phyloP scores from a whole-genome alignment of 495 filamentous ascomycete genomes.

The Penicillium pulvis region DNA sequence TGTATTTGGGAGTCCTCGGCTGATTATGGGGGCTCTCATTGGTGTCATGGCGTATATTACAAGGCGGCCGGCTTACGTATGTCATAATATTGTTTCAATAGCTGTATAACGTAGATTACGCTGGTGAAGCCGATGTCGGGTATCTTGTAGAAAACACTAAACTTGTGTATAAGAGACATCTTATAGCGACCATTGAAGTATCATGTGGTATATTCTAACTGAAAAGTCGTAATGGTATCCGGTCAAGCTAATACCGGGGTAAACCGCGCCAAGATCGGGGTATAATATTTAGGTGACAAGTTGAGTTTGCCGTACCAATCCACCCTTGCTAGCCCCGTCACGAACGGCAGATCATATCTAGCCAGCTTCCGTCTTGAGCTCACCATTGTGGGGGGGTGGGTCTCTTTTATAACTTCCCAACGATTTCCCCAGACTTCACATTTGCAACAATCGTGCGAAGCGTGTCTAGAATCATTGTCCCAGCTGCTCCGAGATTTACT shows the following conservation, averaged over 20 bases:
- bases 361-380: constrained; percentile 33
- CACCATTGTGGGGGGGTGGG: constrained; percentile 6
- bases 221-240: not conserved
- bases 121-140: not conserved
- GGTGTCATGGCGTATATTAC: constrained; percentile 8
- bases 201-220: not conserved
- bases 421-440: not conserved
- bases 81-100: not conserved
- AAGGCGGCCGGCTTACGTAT: not conserved
- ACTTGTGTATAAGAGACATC: too few relatives aligned
- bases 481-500: not conserved
- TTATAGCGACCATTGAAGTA: too few relatives aligned
- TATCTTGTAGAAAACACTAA: not conserved
- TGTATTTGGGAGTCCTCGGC: constrained; percentile 34
- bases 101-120: not conserved
- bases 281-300: not conserved
- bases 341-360: constrained; percentile 32
- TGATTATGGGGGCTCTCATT: constrained; percentile 10
- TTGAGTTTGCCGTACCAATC: not conserved
- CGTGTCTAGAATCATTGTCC: not conserved
- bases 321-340: constrained; percentile 8
- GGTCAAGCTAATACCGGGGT: not conserved
- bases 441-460: not conserved
- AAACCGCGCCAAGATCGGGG: not conserved
- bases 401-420: constrained; percentile 13